Evolutionary conservation across 495 filamentous ascomycete genomes (phyloP).

Genomic region (Cenococcum geophilum): DNA sequence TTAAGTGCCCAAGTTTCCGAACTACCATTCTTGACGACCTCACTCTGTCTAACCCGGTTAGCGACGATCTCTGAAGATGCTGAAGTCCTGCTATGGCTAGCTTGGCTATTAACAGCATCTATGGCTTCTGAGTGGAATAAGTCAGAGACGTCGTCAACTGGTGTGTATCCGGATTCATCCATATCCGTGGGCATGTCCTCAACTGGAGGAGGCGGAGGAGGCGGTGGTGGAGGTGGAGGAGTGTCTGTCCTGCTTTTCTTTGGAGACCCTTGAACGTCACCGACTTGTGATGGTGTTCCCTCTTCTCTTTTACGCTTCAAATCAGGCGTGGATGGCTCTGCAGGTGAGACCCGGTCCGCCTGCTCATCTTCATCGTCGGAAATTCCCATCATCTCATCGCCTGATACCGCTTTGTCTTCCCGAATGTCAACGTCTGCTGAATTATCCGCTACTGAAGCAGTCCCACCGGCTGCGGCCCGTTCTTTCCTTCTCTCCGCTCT

Average conservation of each 20-base stretch:
- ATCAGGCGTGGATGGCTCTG: constrained; percentile 37
- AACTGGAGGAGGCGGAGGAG: constrained; percentile 39
- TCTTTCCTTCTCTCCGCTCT: constrained; percentile 45
- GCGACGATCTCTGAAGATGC: constrained; percentile 16
- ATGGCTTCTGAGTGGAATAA: background rate
- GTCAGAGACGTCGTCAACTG: constrained; percentile 11
- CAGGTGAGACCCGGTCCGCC: constrained; percentile 20
- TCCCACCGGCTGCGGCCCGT: constrained; percentile 22
- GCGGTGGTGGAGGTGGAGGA: constrained; percentile 43
- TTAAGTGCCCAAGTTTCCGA: constrained; percentile 2
- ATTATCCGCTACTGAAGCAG: constrained; percentile 4
- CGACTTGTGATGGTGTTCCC: constrained; percentile 30
- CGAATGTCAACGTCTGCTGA: constrained; percentile 18
- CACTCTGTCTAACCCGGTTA: constrained; percentile 18
- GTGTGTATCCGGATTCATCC: constrained; percentile 16
- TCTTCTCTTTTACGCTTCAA: constrained; percentile 60
- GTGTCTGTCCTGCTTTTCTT: constrained; percentile 37
- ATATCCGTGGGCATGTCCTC: constrained; percentile 28
- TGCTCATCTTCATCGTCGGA: constrained; percentile 50
- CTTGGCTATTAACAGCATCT: background rate
- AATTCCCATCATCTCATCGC: constrained; percentile 44
- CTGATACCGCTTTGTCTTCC: constrained; percentile 28
- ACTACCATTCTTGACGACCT: constrained; percentile 3
- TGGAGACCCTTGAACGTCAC: constrained; percentile 35
- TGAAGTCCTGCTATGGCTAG: background rate